Base-by-base conservation (phyloP, 768 basidiomycete species). In the Clitopilus passeckerianus region DNA sequence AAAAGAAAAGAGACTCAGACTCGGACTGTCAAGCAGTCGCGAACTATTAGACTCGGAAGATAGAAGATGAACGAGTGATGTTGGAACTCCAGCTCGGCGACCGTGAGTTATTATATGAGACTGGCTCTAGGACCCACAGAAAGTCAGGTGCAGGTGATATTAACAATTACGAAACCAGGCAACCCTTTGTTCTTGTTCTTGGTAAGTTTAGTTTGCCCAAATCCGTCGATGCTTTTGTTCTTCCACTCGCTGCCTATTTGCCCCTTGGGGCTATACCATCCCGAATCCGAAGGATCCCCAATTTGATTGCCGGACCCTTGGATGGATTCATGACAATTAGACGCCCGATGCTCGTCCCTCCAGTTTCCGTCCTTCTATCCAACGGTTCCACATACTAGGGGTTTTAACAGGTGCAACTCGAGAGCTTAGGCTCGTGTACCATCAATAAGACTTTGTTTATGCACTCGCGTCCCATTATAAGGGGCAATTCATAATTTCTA, bases 1-100 rank as follows among this genome's bases (percentile, higher is more conserved):
- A 50, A 64, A 52, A 54, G 63, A 66, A 62, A 53, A 14, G 59
- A 60, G 59, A 67, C 60, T 60, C 60, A 64, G 60, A 61, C 46
- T 18, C n/a, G 20, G 12, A 50, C 46, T 50, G 46, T 50, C 46
- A 23, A 50, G 22, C 46, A 50, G 46, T 50, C n/a, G 46, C 10
- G 46, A 50, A 18, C 7, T 30, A 10, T 23, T 10, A 50, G 46
- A 50, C 16, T 20, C 20, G 46, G 22, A 20, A 50, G 27, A 23
- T 50, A 23, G 20, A 50, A 50, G 46, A 41, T 41, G 37, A n/a
- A 41, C n/a, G 37, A 5, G 12, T 41, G 5, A 5, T 4, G 10
- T 14, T 41, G 37, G 10, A 41, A 41, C 12, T 12, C 2, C 7
- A 41, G 37, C n/a, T 41, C 37, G 37, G 37, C 2, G 14, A 41